phyloP scores from a whole-genome alignment of 331 rosid genomes.

The Malus hybrid region DNA sequence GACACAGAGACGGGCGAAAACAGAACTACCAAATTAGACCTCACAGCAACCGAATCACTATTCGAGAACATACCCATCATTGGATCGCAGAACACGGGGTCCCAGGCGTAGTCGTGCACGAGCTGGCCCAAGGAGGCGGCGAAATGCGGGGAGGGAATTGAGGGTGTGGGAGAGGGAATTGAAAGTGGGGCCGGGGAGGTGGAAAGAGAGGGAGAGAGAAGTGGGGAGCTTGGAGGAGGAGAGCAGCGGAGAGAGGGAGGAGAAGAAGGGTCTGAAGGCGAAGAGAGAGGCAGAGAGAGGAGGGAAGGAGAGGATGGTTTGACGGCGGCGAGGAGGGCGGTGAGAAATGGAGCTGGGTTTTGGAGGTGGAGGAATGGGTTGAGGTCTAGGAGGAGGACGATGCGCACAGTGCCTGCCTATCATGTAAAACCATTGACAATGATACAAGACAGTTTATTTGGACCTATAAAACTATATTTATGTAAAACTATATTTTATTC shows the following conservation, averaged over 20 bases:
- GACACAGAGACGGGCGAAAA: slow-evolving; percentile 32
- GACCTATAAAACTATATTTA: too few species aligned
- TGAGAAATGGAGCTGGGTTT: slow-evolving; percentile 20
- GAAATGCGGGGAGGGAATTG: slow-evolving; percentile 16
- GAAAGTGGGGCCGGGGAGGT: slow-evolving; percentile 29
- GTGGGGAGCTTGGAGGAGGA: slow-evolving; percentile 54
- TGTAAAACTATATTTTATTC: too few species aligned
- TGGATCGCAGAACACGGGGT: slow-evolving; percentile 12
- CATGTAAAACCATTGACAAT: too few species aligned
- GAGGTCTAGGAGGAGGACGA: slow-evolving; percentile 58
- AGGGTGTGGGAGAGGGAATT: slow-evolving; percentile 33
- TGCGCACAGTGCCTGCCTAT: slow-evolving; percentile 18
- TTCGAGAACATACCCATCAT: slow-evolving; percentile 21
- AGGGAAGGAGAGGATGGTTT: slow-evolving; percentile 46
- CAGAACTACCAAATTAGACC: slow-evolving; percentile 60
- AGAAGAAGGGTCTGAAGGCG: slow-evolving; percentile 56
- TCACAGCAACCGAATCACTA: slow-evolving; percentile 19
- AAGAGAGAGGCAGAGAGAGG: slow-evolving; percentile 61
- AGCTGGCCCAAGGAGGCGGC: slow-evolving; percentile 41
- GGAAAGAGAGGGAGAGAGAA: slow-evolving; percentile 49
- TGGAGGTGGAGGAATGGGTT: slow-evolving; percentile 38
- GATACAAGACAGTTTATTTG: too few species aligned
- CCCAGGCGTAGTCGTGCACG: slow-evolving; percentile 52
- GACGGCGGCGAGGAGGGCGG: slow-evolving; percentile 25
- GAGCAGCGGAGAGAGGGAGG: slow-evolving; percentile 66